Conservation (phyloP, 2,329 filamentous ascomycete genomes). For the Orbilia blumenaviensis region DNA sequence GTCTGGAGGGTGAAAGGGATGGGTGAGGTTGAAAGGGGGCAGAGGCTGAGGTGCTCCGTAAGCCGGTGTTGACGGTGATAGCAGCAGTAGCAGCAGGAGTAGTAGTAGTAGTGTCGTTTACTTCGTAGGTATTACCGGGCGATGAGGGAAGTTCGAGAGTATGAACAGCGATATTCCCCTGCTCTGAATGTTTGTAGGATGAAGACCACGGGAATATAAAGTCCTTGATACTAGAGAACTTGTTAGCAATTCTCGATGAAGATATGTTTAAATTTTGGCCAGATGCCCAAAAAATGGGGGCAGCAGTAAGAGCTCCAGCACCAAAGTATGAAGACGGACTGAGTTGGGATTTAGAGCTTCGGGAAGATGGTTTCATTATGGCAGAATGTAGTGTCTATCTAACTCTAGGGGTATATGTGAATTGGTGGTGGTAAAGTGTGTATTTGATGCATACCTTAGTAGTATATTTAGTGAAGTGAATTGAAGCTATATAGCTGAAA, state of each 20-base stretch:
- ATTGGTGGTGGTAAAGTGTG: not conserved
- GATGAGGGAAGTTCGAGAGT: not conserved
- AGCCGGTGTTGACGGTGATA: not conserved
- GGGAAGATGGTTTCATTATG: not conserved
- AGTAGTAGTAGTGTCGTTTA: too few species aligned
- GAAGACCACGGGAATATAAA: not conserved
- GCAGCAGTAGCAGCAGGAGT: too few species aligned
- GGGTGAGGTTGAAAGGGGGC: not conserved
- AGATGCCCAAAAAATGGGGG: not conserved
- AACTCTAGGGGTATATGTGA: not conserved
- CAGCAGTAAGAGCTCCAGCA: not conserved
- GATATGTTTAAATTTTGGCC: not conserved
- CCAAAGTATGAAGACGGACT: not conserved
- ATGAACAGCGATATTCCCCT: not conserved
- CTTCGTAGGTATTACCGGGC: not conserved
- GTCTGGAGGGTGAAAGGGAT: not conserved
- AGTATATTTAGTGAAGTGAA: not conserved
- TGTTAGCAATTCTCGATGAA: slow-evolving; percentile 16
- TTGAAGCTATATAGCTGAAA: not conserved
- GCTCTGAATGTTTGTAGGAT: not conserved
- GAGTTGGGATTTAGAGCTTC: not conserved
- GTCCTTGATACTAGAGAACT: not conserved
- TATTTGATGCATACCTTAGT: not conserved
- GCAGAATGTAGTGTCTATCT: not conserved
- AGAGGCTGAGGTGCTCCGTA: not conserved